Conservation (phyloP, 257 asterid species). For the Cruciata laevipes region DNA sequence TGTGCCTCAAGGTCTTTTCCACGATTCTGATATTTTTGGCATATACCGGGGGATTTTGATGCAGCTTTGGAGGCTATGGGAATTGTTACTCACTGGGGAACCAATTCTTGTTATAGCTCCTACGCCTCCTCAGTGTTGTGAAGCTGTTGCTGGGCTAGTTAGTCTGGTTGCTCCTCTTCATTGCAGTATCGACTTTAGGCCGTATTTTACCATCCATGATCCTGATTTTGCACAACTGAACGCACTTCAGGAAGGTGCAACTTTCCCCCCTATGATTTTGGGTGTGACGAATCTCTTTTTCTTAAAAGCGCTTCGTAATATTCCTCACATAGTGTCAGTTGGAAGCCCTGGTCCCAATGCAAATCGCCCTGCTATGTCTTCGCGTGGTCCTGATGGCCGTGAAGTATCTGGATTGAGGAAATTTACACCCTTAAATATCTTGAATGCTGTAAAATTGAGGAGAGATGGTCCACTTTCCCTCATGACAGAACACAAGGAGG, state of each 20-base stretch:
- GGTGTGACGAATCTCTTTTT: conserved; percentile 97
- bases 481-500: conserved; percentile 94
- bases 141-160: conserved; percentile 89
- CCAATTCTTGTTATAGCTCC: conserved; percentile 91
- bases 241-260: conserved; percentile 58
- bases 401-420: conserved; percentile 49
- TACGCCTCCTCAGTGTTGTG: conserved; percentile 90
- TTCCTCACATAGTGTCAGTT: conserved; percentile 92
- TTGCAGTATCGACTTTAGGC: conserved; percentile 85
- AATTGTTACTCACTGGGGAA: conserved; percentile 79
- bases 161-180: conserved; percentile 94
- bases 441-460: conserved; percentile 82
- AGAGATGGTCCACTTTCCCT: conserved; percentile 96
- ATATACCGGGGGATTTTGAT: conserved; percentile 70
- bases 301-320: conserved; percentile 71
- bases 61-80: conserved; percentile 99
- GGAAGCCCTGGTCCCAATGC: conserved; percentile 70
- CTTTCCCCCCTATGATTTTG: conserved; percentile 77
- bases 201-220: conserved; percentile 93
- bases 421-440: conserved; percentile 70
- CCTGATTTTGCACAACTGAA: conserved; percentile 76
- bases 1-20: conserved; percentile 89
- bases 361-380: conserved; percentile 43
- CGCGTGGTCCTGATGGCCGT: conserved; percentile 40
- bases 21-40: conserved; percentile 93